Percentiles rank a stretch among this genome's conserved stretches.
These are phyloP conservation scores for Aspergillus candidus DNA, from an alignment of 2,329 filamentous ascomycete species.

Conservation along the genomic window DNA sequence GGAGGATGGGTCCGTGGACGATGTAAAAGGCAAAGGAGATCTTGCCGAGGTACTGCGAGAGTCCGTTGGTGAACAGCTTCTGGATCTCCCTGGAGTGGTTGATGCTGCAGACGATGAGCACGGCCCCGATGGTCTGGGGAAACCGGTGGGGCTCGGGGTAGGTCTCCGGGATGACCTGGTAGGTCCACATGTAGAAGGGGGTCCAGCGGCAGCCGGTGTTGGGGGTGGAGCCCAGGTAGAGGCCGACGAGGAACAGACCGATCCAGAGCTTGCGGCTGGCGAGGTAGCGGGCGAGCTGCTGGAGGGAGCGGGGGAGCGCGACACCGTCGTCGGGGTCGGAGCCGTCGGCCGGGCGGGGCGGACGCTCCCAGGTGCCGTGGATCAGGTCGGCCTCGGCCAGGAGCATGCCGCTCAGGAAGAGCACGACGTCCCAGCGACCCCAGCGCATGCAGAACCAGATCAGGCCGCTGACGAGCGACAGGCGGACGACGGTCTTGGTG, in stretches of 20 bases:
- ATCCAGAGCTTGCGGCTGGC: slow-evolving; percentile 32
- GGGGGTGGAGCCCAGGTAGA: slow-evolving; percentile 40
- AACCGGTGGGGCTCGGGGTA: slow-evolving; percentile 42
- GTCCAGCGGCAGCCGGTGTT: slow-evolving; percentile 36
- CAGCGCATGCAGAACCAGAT: slow-evolving; percentile 38
- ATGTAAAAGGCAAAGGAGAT: slow-evolving; percentile 46
- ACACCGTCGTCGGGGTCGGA: slow-evolving; percentile 17
- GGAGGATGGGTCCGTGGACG: slow-evolving; percentile 42
- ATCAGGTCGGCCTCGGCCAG: slow-evolving; percentile 41
- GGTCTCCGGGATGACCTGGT: slow-evolving; percentile 32
- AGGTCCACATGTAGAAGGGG: slow-evolving; percentile 38
- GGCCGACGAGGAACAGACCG: slow-evolving; percentile 32
- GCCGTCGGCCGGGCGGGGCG: slow-evolving; percentile 8
- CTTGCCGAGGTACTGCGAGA: slow-evolving; percentile 43
- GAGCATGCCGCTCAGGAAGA: slow-evolving; percentile 39
- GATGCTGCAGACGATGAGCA: slow-evolving; percentile 39
- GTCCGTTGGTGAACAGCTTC: slow-evolving; percentile 34
- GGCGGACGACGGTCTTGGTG: slow-evolving; percentile 27
- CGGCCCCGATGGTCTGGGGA: slow-evolving; percentile 38
- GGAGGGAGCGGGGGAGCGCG: slow-evolving; percentile 12
- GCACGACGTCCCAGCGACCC: slow-evolving; percentile 40
- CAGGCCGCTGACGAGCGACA: slow-evolving; percentile 28
- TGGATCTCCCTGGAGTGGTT: slow-evolving; percentile 38
- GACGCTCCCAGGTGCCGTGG: slow-evolving; percentile 30
- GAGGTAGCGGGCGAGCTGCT: slow-evolving; percentile 13